Evolutionary conservation across 2,329 filamentous ascomycete genomes (phyloP).

Genomic region (Hypoxylon sp.): DNA sequence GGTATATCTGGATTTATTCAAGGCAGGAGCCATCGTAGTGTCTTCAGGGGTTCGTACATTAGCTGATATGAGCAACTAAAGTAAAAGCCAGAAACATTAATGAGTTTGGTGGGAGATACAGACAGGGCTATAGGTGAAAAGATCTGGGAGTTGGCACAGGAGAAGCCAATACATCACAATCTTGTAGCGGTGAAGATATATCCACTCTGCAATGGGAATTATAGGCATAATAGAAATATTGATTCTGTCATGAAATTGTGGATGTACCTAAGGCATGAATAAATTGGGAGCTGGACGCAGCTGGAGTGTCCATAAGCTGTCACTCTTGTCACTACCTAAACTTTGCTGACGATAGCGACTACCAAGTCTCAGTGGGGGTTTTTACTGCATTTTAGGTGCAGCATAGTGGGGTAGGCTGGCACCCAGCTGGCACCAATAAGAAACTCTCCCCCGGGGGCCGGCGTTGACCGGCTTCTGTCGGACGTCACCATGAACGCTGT

Average conservation of each 20-base stretch:
- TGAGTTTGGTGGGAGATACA: no score
- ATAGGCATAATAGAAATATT: no score
- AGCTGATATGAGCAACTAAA: neutral
- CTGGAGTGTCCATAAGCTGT: no score
- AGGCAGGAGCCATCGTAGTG: neutral
- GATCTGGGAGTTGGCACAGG: no score
- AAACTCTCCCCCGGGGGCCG: constrained; percentile 40
- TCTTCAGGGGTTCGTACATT: neutral
- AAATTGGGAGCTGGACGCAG: no score
- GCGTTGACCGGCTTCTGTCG: constrained; percentile 45
- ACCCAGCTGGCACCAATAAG: constrained; percentile 26
- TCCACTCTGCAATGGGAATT: no score
- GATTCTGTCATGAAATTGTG: no score
- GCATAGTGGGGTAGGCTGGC: neutral
- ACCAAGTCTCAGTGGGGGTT: constrained; percentile 12
- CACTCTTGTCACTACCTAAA: neutral
- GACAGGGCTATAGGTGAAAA: no score
- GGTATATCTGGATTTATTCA: neutral
- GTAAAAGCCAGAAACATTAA: no score
- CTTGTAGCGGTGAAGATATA: no score
- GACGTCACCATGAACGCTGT: constrained; percentile 39
- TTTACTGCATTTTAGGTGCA: neutral
- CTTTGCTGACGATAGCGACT: neutral
- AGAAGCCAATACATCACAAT: no score
- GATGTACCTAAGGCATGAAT: no score